phyloP scores from a whole-genome alignment of 1,284 basidiomycete genomes.

The Boletus albobrunnescens region DNA sequence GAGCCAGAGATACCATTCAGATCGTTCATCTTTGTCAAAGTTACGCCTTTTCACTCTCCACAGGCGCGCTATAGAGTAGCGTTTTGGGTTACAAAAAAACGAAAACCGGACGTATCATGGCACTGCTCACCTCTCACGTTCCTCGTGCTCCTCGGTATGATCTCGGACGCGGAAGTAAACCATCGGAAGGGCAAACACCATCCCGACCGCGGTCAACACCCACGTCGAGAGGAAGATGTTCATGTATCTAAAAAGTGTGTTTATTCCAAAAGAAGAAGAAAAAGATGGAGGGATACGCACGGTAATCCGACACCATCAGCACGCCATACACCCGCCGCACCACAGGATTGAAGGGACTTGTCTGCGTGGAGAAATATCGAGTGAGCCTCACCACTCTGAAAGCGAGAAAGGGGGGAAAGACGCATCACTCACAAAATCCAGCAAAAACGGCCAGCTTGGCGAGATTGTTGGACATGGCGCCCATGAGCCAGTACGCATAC shows the following conservation, averaged over 20 bases:
- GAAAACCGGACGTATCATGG: too few relatives aligned
- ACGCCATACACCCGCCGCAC: slow-evolving; percentile 37
- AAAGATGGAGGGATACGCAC: slow-evolving; percentile 18
- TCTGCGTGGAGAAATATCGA: slow-evolving; percentile 21
- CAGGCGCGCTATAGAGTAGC: too few relatives aligned
- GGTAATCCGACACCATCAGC: slow-evolving; percentile 32
- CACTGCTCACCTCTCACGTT: slow-evolving; percentile 19
- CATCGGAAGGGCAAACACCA: slow-evolving; percentile 37
- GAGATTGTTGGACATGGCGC: slow-evolving; percentile 40
- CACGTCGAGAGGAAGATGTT: slow-evolving; percentile 38
- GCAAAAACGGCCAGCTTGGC: slow-evolving; percentile 40
- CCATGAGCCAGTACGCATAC: slow-evolving; percentile 42
- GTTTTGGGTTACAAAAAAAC: too few relatives aligned
- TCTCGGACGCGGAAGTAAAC: slow-evolving; percentile 35
- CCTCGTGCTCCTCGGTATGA: slow-evolving; percentile 24
- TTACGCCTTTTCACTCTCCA: too few relatives aligned
- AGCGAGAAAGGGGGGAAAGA: too few relatives aligned
- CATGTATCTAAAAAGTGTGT: slow-evolving; percentile 25
- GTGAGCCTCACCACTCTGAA: too few relatives aligned
- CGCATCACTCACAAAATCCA: slow-evolving; percentile 37
- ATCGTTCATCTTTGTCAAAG: too few relatives aligned
- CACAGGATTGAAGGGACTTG: slow-evolving; percentile 37
- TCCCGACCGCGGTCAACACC: slow-evolving; percentile 30
- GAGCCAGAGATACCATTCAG: too few relatives aligned
- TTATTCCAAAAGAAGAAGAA: too few relatives aligned